Base-by-base conservation (phyloP, 1,284 basidiomycete species). In the Somion occarium region DNA sequence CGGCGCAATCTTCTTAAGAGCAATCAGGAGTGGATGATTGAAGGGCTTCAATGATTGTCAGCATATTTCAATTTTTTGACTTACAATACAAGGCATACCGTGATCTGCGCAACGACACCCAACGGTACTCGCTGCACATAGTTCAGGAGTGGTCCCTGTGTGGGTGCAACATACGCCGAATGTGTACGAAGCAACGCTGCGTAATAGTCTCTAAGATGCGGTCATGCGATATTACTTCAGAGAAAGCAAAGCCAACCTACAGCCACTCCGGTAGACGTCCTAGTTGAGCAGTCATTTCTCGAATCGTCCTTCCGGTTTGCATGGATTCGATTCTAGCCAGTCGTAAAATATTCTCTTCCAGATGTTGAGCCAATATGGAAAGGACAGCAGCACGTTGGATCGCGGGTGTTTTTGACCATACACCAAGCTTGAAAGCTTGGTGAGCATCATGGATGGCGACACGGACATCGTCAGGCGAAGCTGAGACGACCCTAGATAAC, bases 91-190 rank as follows among this genome's bases (percentile, higher is more conserved):
- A 12, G 20, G 53, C 73, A 53, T 26, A 87, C 86, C 27, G 87
- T 92, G 38, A 93, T 88, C 61, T 92, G 90, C 0, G 85, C 88
- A 34, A 91, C 87, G 13, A 92, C 89, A 22, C 90, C 90, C 1
- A 93, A 73, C 0, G 91, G 90, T 4, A 90, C 73, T 22, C 91
- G 76, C 48, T 83, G 79, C 5, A 93, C 82, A 63, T 88, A 85
- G 59, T 91, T 92, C 38, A 91, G 66, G 27, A 92, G 62, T 50
- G 79, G 80, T 0, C 91, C 91, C 59, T 88, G 84, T 0, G 87
- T 86, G 1, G 89, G 91, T n/a, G 86, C 79, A 12, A 91, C 74
- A 53, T 79, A 82, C 2, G 76, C 81, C 60, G 83, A 78, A 38
- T 80, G 74, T 3, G 88, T 91, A 34, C 88, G 73, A 34, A 90